phyloP scores from a whole-genome alignment of 192 early-diverging fungal species.

The Rhizoclosmatium sp. region DNA sequence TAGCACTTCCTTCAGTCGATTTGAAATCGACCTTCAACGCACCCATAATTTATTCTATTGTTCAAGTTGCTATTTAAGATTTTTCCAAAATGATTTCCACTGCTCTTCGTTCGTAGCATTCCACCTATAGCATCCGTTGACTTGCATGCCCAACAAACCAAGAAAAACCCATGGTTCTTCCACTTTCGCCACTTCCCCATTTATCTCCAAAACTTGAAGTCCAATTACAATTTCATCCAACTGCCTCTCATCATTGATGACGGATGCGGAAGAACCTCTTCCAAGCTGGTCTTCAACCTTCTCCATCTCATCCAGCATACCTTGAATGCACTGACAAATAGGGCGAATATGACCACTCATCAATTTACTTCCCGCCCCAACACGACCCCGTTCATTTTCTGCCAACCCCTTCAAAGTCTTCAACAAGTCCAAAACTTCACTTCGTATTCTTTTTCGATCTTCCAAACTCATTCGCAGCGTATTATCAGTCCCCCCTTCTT shows the following conservation, averaged over 20 bases:
- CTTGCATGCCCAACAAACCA: constrained; percentile 3
- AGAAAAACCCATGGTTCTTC: constrained; percentile 30
- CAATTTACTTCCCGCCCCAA: background rate
- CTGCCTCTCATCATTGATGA: background rate
- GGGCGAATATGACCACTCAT: background rate
- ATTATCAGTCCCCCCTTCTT: background rate
- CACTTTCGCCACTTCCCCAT: background rate
- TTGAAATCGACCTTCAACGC: background rate
- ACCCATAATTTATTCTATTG: no score
- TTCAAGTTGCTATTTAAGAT: no score
- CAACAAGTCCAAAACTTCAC: constrained; percentile 14
- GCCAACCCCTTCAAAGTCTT: background rate
- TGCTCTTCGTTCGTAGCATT: background rate
- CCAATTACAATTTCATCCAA: background rate
- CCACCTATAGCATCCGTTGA: constrained; percentile 1
- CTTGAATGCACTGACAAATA: background rate
- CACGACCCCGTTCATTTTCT: background rate
- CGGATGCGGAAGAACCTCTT: background rate
- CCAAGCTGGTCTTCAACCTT: background rate
- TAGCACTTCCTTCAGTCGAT: background rate
- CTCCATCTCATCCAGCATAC: constrained; percentile 4
- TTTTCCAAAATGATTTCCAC: constrained; percentile 12
- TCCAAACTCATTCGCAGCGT: constrained; percentile 7
- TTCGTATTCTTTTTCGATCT: background rate
- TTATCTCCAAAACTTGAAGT: background rate